phyloP scores from a whole-genome alignment of 768 basidiomycete genomes.

The Boletus reticuloceps region DNA sequence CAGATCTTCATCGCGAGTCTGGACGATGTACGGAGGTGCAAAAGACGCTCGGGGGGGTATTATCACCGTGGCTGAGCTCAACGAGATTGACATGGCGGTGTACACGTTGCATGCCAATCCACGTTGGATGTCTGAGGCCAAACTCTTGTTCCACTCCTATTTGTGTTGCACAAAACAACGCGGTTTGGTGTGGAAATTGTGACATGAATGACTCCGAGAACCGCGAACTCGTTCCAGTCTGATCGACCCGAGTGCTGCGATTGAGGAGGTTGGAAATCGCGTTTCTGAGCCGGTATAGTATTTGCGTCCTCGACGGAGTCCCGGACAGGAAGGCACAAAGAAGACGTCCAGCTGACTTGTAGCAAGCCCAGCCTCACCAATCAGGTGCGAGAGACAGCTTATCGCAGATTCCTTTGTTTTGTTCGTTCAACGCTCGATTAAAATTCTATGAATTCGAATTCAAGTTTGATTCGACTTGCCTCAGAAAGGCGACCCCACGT shows the following conservation, averaged over 20 bases:
- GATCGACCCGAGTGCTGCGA: slow-evolving; percentile 3
- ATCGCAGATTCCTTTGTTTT: background rate
- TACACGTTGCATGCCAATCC: slow-evolving; percentile 23
- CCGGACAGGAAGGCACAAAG: slow-evolving; percentile 10
- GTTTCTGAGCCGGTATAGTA: slow-evolving; percentile 9
- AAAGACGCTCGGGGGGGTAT: slow-evolving; percentile 2
- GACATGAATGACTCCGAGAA: slow-evolving; percentile 19
- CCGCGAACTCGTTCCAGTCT: slow-evolving; percentile 1
- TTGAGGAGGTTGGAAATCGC: slow-evolving; percentile 8
- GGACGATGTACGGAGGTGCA: background rate
- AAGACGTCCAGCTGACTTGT: slow-evolving; percentile 5
- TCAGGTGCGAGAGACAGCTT: slow-evolving; percentile 15
- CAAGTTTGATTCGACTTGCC: slow-evolving; percentile 10
- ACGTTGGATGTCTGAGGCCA: slow-evolving; percentile 13
- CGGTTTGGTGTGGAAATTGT: slow-evolving; percentile 6
- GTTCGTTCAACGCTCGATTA: background rate
- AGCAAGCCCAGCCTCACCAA: slow-evolving; percentile 18
- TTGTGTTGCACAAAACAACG: slow-evolving; percentile 6
- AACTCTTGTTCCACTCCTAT: slow-evolving; percentile 12
- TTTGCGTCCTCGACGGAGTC: slow-evolving; percentile 24
- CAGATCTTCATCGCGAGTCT: slow-evolving; percentile 16
- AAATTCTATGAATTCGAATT: background rate
- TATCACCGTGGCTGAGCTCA: background rate
- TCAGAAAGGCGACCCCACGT: slow-evolving; percentile 9
- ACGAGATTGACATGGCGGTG: slow-evolving; percentile 10